Conservation (phyloP, 2,329 filamentous ascomycete genomes). For the Fusarium acutatum region DNA sequence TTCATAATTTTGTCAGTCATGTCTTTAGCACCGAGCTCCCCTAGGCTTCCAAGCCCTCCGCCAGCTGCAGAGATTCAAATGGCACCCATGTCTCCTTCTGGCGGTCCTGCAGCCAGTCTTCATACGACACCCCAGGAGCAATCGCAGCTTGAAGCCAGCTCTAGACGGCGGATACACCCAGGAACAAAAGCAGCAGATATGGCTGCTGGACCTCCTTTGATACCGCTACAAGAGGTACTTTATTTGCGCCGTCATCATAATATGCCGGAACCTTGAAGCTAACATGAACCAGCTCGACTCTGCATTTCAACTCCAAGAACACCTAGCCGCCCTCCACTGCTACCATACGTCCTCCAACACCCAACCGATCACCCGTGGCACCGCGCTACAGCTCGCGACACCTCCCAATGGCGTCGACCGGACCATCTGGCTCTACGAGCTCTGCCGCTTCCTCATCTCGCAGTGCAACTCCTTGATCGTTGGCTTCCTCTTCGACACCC, state of each 20-base stretch:
- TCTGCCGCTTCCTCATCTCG: constrained; percentile 93
- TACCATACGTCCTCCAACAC: constrained; percentile 75
- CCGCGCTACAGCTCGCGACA: constrained; percentile 78
- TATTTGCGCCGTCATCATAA: constrained; percentile 22
- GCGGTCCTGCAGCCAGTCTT: constrained; percentile 62
- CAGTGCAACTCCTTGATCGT: constrained; percentile 94
- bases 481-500: constrained; percentile 89
- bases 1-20: constrained; percentile 47
- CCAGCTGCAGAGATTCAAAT: constrained; percentile 95
- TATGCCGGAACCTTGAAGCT: constrained; percentile 4
- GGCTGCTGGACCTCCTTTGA: constrained; percentile 87
- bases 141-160: constrained; percentile 73
- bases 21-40: constrained; percentile 77
- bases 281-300: constrained; percentile 79
- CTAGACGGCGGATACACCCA: constrained; percentile 86
- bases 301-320: constrained; percentile 96
- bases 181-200: constrained; percentile 94
- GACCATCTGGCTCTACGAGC: constrained; percentile 95
- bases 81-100: constrained; percentile 77
- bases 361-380: constrained; percentile 76
- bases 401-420: constrained; percentile 85
- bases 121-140: constrained; percentile 70
- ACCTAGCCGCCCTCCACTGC: constrained; percentile 91
- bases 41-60: constrained; percentile 92
- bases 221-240: constrained; percentile 81